These are phyloP conservation scores for Solanum sparsipilum DNA, from an alignment of 257 asterid genomes.

Conservation along the genomic window DNA sequence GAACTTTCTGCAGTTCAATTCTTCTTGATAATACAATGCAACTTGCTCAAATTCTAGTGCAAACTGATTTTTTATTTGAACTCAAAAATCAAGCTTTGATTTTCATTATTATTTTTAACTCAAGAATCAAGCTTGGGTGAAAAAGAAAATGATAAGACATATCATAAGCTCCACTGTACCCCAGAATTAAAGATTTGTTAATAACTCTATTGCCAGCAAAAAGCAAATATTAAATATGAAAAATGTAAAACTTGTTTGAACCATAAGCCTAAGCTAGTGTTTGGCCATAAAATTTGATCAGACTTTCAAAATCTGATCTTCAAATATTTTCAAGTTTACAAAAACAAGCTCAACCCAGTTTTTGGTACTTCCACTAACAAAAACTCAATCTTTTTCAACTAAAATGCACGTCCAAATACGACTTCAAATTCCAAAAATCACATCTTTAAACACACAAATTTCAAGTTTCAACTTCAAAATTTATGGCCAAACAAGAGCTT, in stretches of 20 bases:
- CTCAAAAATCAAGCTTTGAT: background rate
- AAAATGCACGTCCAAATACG: background rate
- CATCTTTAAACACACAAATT: background rate
- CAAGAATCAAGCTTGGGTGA: background rate
- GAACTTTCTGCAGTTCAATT: background rate
- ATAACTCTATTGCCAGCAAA: background rate
- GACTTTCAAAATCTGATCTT: background rate
- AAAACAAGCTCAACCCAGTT: background rate
- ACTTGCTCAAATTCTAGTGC: background rate
- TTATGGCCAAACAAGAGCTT: background rate
- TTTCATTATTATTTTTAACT: background rate
- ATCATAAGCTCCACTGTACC: background rate
- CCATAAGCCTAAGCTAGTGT: background rate
- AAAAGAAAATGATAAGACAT: background rate
- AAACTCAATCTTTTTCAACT: background rate
- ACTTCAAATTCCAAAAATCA: background rate
- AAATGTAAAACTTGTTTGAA: background rate
- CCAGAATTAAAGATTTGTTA: background rate
- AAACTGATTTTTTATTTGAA: background rate
- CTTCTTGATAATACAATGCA: background rate
- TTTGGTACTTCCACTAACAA: background rate
- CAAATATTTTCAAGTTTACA: background rate
- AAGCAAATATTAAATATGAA: background rate
- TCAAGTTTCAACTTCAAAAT: background rate
- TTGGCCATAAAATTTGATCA: background rate